These are phyloP conservation scores for Marsdenia floribunda DNA, from an alignment of 257 asterid genomes.

Conservation along the genomic window DNA sequence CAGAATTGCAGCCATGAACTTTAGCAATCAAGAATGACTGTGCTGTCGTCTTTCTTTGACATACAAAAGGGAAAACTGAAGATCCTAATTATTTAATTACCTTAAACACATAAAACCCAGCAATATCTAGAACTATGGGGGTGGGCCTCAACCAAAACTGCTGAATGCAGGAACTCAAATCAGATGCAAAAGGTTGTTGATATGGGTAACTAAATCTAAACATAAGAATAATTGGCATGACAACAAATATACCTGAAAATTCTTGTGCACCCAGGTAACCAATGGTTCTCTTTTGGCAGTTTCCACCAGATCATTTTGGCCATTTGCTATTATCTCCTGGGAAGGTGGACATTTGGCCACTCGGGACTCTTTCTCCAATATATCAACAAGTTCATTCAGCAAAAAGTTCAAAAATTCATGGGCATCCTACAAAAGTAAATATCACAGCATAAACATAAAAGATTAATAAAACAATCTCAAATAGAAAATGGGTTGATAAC, in stretches of 20 bases:
- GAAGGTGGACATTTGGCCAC: slow-evolving; percentile 36
- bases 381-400: slow-evolving; percentile 79
- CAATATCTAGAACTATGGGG: not conserved
- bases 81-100: not conserved
- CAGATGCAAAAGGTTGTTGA: not conserved
- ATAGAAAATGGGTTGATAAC: not conserved
- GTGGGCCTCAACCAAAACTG: not conserved
- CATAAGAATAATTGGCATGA: not conserved
- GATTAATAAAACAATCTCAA: not conserved
- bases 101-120: not conserved
- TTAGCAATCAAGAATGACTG: not conserved
- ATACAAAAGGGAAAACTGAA: not conserved
- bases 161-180: not conserved
- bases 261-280: slow-evolving; percentile 86
- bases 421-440: slow-evolving; percentile 51
- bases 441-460: not conserved
- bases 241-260: slow-evolving; percentile 55
- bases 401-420: slow-evolving; percentile 86
- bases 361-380: slow-evolving; percentile 75
- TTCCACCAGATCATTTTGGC: slow-evolving; percentile 40
- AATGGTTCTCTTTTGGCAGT: slow-evolving; percentile 59
- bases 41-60: not conserved
- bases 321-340: slow-evolving; percentile 37
- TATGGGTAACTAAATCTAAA: not conserved
- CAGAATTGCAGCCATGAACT: not conserved